Evolutionary conservation across 1,284 basidiomycete species (phyloP), one percentile per base, ranked within the genome.

Genomic region (Ustilago shanxiensis): DNA sequence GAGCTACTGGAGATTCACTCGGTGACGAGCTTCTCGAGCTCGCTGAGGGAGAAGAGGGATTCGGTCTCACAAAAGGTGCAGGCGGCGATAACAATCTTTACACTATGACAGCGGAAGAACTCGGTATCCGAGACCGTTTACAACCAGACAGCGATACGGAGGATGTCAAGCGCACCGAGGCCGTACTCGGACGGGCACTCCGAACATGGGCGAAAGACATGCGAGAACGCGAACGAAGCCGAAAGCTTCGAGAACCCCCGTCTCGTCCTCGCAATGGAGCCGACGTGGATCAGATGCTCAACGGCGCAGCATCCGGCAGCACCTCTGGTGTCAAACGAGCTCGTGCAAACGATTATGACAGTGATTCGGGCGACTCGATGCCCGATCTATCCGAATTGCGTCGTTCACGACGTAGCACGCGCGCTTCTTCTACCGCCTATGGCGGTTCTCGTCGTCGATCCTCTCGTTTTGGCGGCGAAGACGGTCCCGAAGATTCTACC

Each of bases 21-120:
- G 72, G 61, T 8, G 80, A 82, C 31, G 82, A 84, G 52, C 58
- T 80, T 31, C 65, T 79, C 39, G 79, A 81, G 26, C 57, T 81
- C 2, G 77, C 76, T 8, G 80, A 76, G 29, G 77, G 66, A 10
- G 66, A 75, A 39, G 64, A 52, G 14, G 73, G 65, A 1, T 58
- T 70, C 13, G 58, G 60, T 2, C 45, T 63, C 16, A 20, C 33
- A 1, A 54, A 58, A 8, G 52, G 64, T 31, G 60, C 56, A 5
- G 60, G 58, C 0, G 67, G 50, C 11, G 66, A 74, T 2, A 31
- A 49, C 5, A 70, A 67, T 24, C 65, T 77, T 24, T 55, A 60
- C 41, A 73, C 76, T 41, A 66, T 76, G 61, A 60, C 80, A 3
- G 76, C 72, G 6, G 75, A 80, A 26, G 83, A 84, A 51, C 51